phyloP scores from a whole-genome alignment of 129 eudicot genomes.

The Dittrichia graveolens region DNA sequence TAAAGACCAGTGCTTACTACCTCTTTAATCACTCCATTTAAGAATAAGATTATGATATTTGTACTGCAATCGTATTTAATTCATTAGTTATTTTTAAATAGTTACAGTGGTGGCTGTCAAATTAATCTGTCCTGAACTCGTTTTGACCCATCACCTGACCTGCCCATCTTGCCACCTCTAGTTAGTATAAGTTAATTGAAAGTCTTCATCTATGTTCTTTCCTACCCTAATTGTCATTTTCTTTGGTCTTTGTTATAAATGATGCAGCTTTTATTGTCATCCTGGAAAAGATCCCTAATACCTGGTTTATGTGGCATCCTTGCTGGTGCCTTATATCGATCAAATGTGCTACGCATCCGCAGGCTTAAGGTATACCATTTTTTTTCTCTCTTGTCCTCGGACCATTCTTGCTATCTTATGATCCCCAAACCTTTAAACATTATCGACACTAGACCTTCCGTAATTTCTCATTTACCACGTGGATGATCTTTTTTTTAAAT shows the following conservation, averaged over 20 bases:
- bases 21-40: too few relatives aligned
- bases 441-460: too few relatives aligned
- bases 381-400: not conserved
- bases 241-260: slow-evolving; percentile 10
- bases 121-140: too few relatives aligned
- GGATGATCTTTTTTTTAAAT: too few relatives aligned
- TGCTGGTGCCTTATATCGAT: slow-evolving; percentile 86
- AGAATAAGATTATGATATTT: too few relatives aligned
- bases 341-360: slow-evolving; percentile 68
- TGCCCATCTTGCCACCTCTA: too few relatives aligned
- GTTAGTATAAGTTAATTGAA: too few relatives aligned
- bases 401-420: slow-evolving; percentile 5
- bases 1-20: too few relatives aligned
- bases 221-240: slow-evolving; percentile 14
- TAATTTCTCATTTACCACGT: too few relatives aligned
- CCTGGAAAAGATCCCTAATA: slow-evolving; percentile 88
- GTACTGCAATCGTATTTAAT: not conserved
- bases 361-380: slow-evolving; percentile 63
- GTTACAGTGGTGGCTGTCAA: too few relatives aligned
- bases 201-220: not conserved
- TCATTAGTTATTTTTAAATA: too few relatives aligned
- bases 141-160: too few relatives aligned
- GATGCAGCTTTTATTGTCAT: slow-evolving; percentile 88
- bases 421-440: not conserved
- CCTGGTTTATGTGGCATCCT: slow-evolving; percentile 95